Base-by-base conservation (phyloP, 2,329 filamentous ascomycete species). In the Capronia epimyces region DNA sequence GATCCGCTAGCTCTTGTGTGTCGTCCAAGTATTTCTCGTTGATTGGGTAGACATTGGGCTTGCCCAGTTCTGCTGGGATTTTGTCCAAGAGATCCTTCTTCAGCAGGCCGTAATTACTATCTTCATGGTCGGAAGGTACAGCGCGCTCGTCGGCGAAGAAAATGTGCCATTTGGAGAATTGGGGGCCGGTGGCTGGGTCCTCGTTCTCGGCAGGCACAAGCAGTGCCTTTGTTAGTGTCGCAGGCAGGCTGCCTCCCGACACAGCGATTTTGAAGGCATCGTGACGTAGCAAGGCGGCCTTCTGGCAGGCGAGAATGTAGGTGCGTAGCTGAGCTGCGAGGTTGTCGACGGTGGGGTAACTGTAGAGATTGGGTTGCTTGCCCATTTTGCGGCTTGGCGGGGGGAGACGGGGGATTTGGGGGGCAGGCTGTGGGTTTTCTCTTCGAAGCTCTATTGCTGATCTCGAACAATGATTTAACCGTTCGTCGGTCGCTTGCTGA, bases 81-180 rank as follows among this genome's bases (percentile, higher is more conserved):
- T 94, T 91, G 73, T 90, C 84, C 56, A 98, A 77, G 44, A 96
- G 77, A 72, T 96, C 89, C 42, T 82, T 75, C 75, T 95, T 93
- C 61, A 97, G 74, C 39, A 96, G 81, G 55, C 76, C 82, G 73
- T 96, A 95, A 75, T 97, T 98, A 75, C 89, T 95, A 74, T 98
- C 91, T 60, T 82, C 79, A 72, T 97, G 86, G 69, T 93, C 84
- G 61, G 96, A 83, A 18, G 93, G 87, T 46, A 97, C 93, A 62
- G 88, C 88, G 65, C 93, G 87, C 77, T 98, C 93, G 68, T 98
- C 93, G 66, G 91, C 91, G 71, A 96, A 97, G 78, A 97, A 98
- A 66, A 98, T 88, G 65, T 97, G 87, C 93, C 93, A 98, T 69
- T 87, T 89, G 67, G 78, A 75, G 71, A 94, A 95, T 63, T 86